A percentile compares a stretch with the other conserved stretches of the same genome.
Conservation (phyloP, 2,329 filamentous ascomycete species). For the Talaromyces verruculosus region DNA sequence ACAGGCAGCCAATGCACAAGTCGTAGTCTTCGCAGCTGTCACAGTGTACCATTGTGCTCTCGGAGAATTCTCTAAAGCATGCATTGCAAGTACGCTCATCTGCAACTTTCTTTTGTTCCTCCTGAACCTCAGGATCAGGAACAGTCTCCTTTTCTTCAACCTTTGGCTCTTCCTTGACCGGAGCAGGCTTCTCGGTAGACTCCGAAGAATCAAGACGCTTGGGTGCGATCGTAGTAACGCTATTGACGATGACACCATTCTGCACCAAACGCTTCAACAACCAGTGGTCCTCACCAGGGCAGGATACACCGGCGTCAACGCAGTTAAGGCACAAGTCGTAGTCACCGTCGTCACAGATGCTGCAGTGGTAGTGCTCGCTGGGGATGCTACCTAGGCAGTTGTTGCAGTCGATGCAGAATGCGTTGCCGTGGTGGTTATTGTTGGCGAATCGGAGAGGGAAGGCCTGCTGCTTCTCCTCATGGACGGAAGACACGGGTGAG, state of each 20-base stretch:
- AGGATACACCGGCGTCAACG: conserved; percentile 72
- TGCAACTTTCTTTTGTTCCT: conserved; percentile 21
- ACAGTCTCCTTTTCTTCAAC: conserved; percentile 22
- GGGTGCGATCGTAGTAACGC: conserved; percentile 79
- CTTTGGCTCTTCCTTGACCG: conserved; percentile 20
- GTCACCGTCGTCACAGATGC: conserved; percentile 87
- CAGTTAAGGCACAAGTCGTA: conserved; percentile 88
- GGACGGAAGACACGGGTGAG: neutral
- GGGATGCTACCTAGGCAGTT: conserved; percentile 76
- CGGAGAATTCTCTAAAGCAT: conserved; percentile 69
- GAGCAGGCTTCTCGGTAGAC: neutral
- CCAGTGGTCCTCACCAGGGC: conserved; percentile 80
- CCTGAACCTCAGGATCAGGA: conserved; percentile 16
- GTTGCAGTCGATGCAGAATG: conserved; percentile 93
- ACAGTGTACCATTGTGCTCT: conserved; percentile 83
- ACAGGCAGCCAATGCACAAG: conserved; percentile 80
- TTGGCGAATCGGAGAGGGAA: conserved; percentile 31
- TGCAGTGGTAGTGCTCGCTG: conserved; percentile 89
- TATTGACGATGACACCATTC: conserved; percentile 76
- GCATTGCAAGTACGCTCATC: conserved; percentile 59
- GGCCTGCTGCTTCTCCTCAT: conserved; percentile 13
- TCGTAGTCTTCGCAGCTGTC: conserved; percentile 84
- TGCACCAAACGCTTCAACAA: conserved; percentile 85
- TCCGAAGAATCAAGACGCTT: conserved; percentile 45
- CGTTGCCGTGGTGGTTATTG: conserved; percentile 37